Conservation (phyloP, 2,329 filamentous ascomycete species). For the Scedosporium apiospermum region DNA sequence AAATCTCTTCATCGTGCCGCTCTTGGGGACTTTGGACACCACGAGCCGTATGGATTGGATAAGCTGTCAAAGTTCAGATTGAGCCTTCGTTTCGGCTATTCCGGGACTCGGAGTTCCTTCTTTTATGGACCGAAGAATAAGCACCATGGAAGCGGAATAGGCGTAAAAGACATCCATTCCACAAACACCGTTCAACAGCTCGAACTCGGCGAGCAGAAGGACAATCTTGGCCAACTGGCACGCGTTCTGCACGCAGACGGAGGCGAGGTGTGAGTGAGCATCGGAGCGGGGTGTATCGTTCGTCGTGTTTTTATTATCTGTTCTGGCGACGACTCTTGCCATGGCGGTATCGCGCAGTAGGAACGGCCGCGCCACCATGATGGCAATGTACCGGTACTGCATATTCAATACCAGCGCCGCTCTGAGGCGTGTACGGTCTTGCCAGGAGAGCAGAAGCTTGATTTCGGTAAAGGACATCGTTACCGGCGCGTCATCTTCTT, state of each 20-base stretch:
- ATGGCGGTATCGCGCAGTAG: conserved; percentile 16
- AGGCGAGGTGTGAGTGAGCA: conserved; percentile 9
- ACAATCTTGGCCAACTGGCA: conserved; percentile 20
- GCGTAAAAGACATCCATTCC: conserved; percentile 25
- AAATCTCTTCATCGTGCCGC: conserved; percentile 19
- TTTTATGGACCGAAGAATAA: conserved; percentile 15
- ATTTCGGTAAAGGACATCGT: conserved; percentile 18
- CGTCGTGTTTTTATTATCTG: no score
- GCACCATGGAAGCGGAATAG: conserved; percentile 23
- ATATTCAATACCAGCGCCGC: conserved; percentile 20
- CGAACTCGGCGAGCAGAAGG: conserved; percentile 21
- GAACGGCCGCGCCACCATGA: conserved; percentile 21
- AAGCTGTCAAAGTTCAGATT: conserved; percentile 9
- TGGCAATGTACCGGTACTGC: conserved; percentile 21
- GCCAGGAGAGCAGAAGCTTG: conserved; percentile 17
- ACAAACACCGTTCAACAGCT: conserved; percentile 22
- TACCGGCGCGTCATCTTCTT: conserved; percentile 6
- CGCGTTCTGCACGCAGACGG: conserved; percentile 19
- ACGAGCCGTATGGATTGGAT: conserved; percentile 11
- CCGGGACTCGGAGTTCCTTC: conserved; percentile 1
- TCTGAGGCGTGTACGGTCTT: conserved; percentile 17
- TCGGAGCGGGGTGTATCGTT: neutral
- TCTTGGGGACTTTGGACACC: conserved; percentile 14
- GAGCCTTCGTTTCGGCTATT: neutral
- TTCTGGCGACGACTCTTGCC: neutral